Conservation (phyloP, 2,329 filamentous ascomycete genomes). For the Rutstroemia sydowiana region DNA sequence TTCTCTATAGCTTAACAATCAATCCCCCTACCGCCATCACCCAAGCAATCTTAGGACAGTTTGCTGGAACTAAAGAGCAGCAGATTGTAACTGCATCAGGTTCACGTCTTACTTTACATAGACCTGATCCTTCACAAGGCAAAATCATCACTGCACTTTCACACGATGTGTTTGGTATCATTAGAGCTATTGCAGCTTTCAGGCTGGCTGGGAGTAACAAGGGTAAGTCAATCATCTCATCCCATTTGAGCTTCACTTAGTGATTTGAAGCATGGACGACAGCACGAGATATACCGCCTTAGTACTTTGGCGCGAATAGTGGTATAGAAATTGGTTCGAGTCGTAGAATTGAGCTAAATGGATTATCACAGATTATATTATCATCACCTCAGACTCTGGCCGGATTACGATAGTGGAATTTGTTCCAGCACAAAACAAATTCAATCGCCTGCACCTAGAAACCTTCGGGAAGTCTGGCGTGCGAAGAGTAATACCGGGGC, state of each 20-base stretch:
- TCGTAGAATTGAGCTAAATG: slow-evolving; percentile 23
- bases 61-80: slow-evolving; percentile 93
- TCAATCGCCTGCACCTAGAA: slow-evolving; percentile 85
- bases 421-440: slow-evolving; percentile 74
- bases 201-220: slow-evolving; percentile 89
- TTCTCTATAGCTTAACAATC: slow-evolving; percentile 95
- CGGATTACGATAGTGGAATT: slow-evolving; percentile 94
- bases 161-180: slow-evolving; percentile 94
- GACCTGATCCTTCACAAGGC: slow-evolving; percentile 76
- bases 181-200: slow-evolving; percentile 81
- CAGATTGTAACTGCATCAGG: slow-evolving; percentile 93
- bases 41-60: slow-evolving; percentile 89
- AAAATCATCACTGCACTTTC: slow-evolving; percentile 82
- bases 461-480: slow-evolving; percentile 98
- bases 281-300: slow-evolving; percentile 34
- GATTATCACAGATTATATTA: slow-evolving; percentile 71
- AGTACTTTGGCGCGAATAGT: slow-evolving; percentile 19
- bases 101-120: slow-evolving; percentile 79
- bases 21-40: slow-evolving; percentile 85
- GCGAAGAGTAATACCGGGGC: slow-evolving; percentile 85
- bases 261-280: slow-evolving; percentile 59
- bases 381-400: slow-evolving; percentile 91
- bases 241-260: slow-evolving; percentile 54
- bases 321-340: slow-evolving; percentile 11
- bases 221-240: slow-evolving; percentile 59